These are phyloP conservation scores for Termitomyces titanicus DNA, from an alignment of 768 basidiomycete genomes.

Conservation along the genomic window DNA sequence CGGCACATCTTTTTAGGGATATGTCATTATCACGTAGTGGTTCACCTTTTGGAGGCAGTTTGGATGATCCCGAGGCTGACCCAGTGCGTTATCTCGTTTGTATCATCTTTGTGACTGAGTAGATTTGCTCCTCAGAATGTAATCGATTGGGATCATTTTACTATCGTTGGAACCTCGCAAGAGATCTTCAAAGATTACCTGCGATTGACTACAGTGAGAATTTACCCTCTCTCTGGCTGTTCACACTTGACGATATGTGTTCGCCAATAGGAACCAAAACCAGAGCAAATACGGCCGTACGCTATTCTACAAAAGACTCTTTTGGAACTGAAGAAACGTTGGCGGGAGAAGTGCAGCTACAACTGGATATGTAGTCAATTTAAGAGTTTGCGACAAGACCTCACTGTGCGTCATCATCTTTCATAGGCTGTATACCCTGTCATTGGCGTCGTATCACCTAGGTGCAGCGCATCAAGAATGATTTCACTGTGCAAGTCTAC, in stretches of 20 bases:
- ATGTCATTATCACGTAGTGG: slow-evolving; percentile 44
- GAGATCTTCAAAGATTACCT: slow-evolving; percentile 96
- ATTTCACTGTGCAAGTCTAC: slow-evolving; percentile 95
- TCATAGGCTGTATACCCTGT: slow-evolving; percentile 20
- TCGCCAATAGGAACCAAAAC: slow-evolving; percentile 82
- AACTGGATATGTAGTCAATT: slow-evolving; percentile 97
- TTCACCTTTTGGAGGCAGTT: slow-evolving; percentile 43
- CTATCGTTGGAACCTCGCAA: slow-evolving; percentile 88
- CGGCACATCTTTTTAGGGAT: slow-evolving; percentile 50
- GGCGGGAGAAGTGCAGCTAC: slow-evolving; percentile 76
- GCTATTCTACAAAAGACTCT: slow-evolving; percentile 82
- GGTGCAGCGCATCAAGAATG: slow-evolving; percentile 99
- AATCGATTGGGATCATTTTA: slow-evolving; percentile 93
- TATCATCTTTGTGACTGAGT: background rate
- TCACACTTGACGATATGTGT: background rate
- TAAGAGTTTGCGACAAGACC: slow-evolving; percentile 95
- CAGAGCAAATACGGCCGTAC: slow-evolving; percentile 90
- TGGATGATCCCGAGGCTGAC: slow-evolving; percentile 71
- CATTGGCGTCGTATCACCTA: slow-evolving; percentile 27
- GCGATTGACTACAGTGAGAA: slow-evolving; percentile 79
- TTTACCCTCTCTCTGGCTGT: background rate
- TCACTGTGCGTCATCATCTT: slow-evolving; percentile 68
- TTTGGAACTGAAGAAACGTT: slow-evolving; percentile 79
- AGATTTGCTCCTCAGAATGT: slow-evolving; percentile 64
- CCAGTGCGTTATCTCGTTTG: slow-evolving; percentile 45